Conservation (phyloP, 2,329 filamentous ascomycete genomes). For the Aspergillus cejpii region DNA sequence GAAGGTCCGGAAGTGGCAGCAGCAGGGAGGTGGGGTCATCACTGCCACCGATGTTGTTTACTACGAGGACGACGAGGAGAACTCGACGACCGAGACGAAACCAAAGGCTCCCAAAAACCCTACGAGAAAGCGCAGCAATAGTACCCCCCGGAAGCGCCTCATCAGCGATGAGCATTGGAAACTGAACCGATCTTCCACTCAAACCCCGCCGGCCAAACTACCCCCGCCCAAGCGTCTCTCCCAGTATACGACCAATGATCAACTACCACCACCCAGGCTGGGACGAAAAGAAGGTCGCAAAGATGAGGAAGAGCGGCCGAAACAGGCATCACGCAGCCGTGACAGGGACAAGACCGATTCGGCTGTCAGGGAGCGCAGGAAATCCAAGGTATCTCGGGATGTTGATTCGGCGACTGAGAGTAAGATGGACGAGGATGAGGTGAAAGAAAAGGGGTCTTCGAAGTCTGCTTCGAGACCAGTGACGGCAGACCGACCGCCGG, state of each 20-base stretch:
- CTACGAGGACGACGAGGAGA: slow-evolving; percentile 48
- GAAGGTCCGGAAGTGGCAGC: slow-evolving; percentile 80
- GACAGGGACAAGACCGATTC: slow-evolving; percentile 26
- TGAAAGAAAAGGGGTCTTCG: slow-evolving; percentile 12
- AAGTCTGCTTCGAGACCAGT: slow-evolving; percentile 19
- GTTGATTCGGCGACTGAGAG: slow-evolving; percentile 19
- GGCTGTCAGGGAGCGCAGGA: slow-evolving; percentile 22
- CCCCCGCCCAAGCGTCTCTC: slow-evolving; percentile 40
- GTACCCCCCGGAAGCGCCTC: slow-evolving; percentile 79
- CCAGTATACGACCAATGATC: slow-evolving; percentile 33
- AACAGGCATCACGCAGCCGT: slow-evolving; percentile 21
- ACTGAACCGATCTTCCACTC: slow-evolving; percentile 47
- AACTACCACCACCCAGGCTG: slow-evolving; percentile 20
- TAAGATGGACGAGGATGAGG: slow-evolving; percentile 15
- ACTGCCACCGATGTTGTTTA: slow-evolving; percentile 53
- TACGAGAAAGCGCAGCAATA: slow-evolving; percentile 42
- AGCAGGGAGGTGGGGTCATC: slow-evolving; percentile 62
- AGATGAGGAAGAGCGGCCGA: slow-evolving; percentile 18
- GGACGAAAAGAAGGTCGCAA: slow-evolving; percentile 24
- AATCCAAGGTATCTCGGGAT: slow-evolving; percentile 17
- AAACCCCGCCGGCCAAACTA: slow-evolving; percentile 36
- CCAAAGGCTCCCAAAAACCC: slow-evolving; percentile 22
- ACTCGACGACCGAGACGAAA: slow-evolving; percentile 21
- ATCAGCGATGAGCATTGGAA: slow-evolving; percentile 87
- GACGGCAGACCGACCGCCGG: slow-evolving; percentile 20